phyloP scores from a whole-genome alignment of 257 asterid species.

The Solanum verrucosum region DNA sequence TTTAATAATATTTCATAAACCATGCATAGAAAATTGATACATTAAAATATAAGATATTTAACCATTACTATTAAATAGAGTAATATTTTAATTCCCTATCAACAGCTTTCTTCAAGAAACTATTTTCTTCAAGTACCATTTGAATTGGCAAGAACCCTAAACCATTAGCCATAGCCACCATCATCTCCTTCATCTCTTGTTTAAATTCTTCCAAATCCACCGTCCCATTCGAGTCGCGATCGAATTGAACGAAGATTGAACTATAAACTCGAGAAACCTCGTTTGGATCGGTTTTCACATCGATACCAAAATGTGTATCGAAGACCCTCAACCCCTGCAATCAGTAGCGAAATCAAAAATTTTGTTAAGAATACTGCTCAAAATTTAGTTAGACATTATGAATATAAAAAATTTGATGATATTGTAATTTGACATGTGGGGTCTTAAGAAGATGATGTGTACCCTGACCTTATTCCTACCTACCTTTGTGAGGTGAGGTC shows the following conservation, averaged over 20 bases:
- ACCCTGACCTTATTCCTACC: not conserved
- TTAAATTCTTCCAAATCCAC: not conserved
- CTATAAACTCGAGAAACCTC: not conserved
- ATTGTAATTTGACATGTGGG: not conserved
- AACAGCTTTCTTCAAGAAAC: not conserved
- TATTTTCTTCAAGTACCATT: not conserved
- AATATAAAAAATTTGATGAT: fast-evolving
- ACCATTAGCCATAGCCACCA: not conserved
- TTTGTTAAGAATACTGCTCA: fast-evolving
- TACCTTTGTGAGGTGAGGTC: too few relatives aligned
- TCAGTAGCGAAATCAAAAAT: fast-evolving
- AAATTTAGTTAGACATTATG: not conserved
- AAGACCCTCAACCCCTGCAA: not conserved
- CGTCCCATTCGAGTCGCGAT: not conserved
- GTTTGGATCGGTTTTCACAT: not conserved
- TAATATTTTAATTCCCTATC: not conserved
- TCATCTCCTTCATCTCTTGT: not conserved
- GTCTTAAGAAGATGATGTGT: not conserved
- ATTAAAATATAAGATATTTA: not conserved
- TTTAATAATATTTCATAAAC: not conserved
- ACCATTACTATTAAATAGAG: not conserved
- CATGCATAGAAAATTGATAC: not conserved
- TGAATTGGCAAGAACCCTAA: not conserved
- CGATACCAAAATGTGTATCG: not conserved
- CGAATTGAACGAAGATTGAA: not conserved